Percentiles rank a stretch among this genome's conserved stretches.
phyloP scores from a whole-genome alignment of 2,329 filamentous ascomycete species.

The Sordariomycetes sp. region DNA sequence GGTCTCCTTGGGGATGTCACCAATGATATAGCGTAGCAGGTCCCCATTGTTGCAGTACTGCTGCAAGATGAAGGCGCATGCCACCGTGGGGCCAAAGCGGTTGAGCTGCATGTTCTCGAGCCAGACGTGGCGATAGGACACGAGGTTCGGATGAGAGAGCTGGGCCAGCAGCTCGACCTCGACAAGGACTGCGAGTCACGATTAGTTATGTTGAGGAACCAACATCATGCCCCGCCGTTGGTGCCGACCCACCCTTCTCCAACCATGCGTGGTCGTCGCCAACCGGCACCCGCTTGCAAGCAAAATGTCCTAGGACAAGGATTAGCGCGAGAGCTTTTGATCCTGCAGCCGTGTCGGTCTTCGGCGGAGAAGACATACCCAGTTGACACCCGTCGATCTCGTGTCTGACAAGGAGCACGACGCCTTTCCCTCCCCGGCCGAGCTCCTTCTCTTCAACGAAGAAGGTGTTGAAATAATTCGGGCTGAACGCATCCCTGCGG shows the following conservation, averaged over 20 bases:
- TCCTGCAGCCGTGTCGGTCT: background rate
- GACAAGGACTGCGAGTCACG: slow-evolving; percentile 49
- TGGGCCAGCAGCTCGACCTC: slow-evolving; percentile 90
- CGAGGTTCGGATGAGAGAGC: slow-evolving; percentile 86
- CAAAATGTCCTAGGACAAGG: slow-evolving; percentile 55
- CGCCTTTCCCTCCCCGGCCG: slow-evolving; percentile 84
- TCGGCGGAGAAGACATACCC: slow-evolving; percentile 21
- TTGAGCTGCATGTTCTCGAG: slow-evolving; percentile 79
- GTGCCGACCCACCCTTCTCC: slow-evolving; percentile 51
- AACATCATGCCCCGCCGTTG: background rate
- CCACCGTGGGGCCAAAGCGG: slow-evolving; percentile 81
- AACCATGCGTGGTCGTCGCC: slow-evolving; percentile 92
- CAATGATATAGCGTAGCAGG: slow-evolving; percentile 77
- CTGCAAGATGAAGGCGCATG: slow-evolving; percentile 92
- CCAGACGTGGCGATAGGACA: slow-evolving; percentile 97
- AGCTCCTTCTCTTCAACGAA: slow-evolving; percentile 83
- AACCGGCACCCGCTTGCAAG: slow-evolving; percentile 93
- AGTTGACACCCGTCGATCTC: slow-evolving; percentile 80
- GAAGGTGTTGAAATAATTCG: slow-evolving; percentile 85
- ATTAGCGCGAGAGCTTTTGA: background rate
- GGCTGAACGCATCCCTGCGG: slow-evolving; percentile 76
- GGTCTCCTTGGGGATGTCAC: slow-evolving; percentile 47
- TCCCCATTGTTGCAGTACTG: slow-evolving; percentile 96
- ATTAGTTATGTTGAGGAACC: background rate
- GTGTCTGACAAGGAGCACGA: slow-evolving; percentile 89